Evolutionary conservation across 208 protist genomes (phyloP).

Genomic region (Acanthamoeba comandoni): DNA sequence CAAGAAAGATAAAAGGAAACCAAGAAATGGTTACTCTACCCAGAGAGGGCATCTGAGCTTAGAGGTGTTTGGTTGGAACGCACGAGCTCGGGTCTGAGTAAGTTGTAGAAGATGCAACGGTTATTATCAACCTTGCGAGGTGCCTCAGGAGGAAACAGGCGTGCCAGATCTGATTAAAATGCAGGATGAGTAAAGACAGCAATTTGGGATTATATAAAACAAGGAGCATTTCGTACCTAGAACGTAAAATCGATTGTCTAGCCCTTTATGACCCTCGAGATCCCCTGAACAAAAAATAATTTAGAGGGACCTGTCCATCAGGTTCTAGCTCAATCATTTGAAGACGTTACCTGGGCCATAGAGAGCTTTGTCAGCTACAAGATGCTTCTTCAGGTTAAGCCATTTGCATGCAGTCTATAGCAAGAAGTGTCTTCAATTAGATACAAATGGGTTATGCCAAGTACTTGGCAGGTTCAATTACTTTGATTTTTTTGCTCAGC

Average conservation of each 20-base stretch:
- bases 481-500: constrained; percentile 28
- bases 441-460: too few species aligned
- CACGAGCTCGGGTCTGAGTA: constrained; percentile 71
- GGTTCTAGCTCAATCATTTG: too few species aligned
- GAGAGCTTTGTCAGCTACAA: neutral
- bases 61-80: constrained; percentile 19
- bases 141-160: constrained; percentile 55
- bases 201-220: neutral
- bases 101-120: constrained; percentile 73
- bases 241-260: constrained; percentile 51
- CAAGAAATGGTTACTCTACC: neutral
- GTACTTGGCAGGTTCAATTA: too few species aligned
- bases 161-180: constrained; percentile 45
- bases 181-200: neutral
- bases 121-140: constrained; percentile 8
- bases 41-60: constrained; percentile 64
- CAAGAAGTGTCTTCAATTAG: too few species aligned
- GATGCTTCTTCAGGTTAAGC: constrained; percentile 39
- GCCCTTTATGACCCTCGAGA: constrained; percentile 61
- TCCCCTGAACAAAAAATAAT: constrained; percentile 36
- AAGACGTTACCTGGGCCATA: constrained; percentile 59
- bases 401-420: constrained; percentile 20
- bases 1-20: neutral
- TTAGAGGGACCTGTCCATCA: too few species aligned
- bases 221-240: constrained; percentile 13